phyloP scores from a whole-genome alignment of 2,329 filamentous ascomycete species.

The Knufia petricola region DNA sequence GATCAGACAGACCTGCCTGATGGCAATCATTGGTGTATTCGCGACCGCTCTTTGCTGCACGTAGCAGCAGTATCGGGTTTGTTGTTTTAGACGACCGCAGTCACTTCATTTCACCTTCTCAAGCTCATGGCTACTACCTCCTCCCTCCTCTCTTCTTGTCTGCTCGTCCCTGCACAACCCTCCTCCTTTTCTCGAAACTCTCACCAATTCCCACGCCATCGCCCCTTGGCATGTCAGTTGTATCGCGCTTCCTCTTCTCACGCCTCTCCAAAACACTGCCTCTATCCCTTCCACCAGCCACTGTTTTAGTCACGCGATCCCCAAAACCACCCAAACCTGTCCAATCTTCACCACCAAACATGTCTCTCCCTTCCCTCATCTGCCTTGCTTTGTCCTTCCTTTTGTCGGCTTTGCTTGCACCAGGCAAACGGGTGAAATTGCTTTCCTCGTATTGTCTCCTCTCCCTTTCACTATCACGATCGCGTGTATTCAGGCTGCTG shows the following conservation, averaged over 20 bases:
- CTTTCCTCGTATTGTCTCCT: conserved; percentile 78
- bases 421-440: conserved; percentile 81
- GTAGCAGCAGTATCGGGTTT: no score
- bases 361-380: conserved; percentile 37
- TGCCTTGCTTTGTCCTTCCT: conserved; percentile 48
- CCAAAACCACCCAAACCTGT: conserved; percentile 72
- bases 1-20: no score
- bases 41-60: background rate
- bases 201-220: conserved; percentile 60
- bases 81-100: no score
- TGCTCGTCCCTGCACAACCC: conserved; percentile 34
- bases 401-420: conserved; percentile 76
- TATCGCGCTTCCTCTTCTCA: conserved; percentile 59
- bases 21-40: background rate
- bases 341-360: conserved; percentile 92
- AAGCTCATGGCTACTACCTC: no score
- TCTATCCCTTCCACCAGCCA: conserved; percentile 46
- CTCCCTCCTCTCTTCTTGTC: conserved; percentile 20
- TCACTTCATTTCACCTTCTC: no score
- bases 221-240: conserved; percentile 62
- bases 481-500: conserved; percentile 55
- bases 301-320: conserved; percentile 76
- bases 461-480: conserved; percentile 70
- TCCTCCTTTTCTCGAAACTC: conserved; percentile 59
- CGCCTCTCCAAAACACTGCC: conserved; percentile 66